A percentile compares a stretch with the other conserved stretches of the same genome.
phyloP scores from a whole-genome alignment of 1,139 yeast genomes.

The Arxiozyma bovina region DNA sequence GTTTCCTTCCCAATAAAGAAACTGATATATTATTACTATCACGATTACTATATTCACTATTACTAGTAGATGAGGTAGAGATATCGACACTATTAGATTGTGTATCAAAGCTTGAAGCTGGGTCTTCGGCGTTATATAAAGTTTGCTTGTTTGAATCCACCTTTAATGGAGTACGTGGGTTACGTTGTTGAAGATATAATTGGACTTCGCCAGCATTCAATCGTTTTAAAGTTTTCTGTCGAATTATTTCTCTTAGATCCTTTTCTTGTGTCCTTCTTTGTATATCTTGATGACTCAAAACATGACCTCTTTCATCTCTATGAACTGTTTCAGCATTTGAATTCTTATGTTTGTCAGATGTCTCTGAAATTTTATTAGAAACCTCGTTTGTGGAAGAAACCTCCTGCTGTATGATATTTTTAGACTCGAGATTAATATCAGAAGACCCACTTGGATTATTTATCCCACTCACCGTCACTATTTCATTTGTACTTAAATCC shows the following conservation, averaged over 20 bases:
- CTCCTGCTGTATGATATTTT: not conserved
- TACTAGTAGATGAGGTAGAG: not conserved
- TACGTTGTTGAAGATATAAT: constrained; percentile 10
- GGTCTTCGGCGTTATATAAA: constrained; percentile 44
- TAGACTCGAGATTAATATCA: not conserved
- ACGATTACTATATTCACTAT: constrained; percentile 6
- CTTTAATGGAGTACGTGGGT: not conserved
- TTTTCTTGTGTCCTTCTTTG: constrained; percentile 28
- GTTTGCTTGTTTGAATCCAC: not conserved
- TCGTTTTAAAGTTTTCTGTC: constrained; percentile 29
- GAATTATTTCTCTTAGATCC: constrained; percentile 28
- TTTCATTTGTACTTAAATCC: constrained; percentile 3
- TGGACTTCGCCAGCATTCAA: constrained; percentile 43
- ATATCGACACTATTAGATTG: too few relatives aligned
- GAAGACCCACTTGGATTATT: not conserved
- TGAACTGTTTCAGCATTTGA: constrained; percentile 38
- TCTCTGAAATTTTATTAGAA: constrained; percentile 5
- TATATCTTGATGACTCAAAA: constrained; percentile 34
- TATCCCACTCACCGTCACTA: not conserved
- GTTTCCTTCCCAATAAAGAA: constrained; percentile 38
- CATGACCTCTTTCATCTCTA: constrained; percentile 52
- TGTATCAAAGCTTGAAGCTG: constrained; percentile 42
- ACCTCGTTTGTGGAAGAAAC: not conserved
- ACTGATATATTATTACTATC: constrained; percentile 3
- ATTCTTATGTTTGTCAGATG: constrained; percentile 11